Conservation (phyloP, 768 basidiomycete genomes). For the Termitomyces sp. region DNA sequence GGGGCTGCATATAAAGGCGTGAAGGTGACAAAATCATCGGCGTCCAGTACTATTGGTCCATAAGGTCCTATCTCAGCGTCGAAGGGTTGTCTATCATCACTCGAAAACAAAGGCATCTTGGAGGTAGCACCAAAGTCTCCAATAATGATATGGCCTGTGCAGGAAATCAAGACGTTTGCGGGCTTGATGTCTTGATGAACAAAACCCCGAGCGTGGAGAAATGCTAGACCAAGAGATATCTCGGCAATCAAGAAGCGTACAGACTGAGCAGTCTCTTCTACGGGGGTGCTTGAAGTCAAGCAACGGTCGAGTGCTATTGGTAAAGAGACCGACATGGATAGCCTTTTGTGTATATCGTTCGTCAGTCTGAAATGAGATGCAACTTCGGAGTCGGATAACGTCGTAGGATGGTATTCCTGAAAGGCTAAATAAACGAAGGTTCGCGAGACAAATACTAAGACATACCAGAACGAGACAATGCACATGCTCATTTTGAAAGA, state of each 20-base stretch:
- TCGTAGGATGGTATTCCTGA: slow-evolving; percentile 27
- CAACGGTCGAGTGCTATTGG: slow-evolving; percentile 5
- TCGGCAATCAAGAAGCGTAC: slow-evolving; percentile 27
- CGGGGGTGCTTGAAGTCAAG: slow-evolving; percentile 1
- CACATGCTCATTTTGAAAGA: slow-evolving; percentile 17
- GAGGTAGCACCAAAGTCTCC: slow-evolving; percentile 59
- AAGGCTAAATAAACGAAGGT: neutral
- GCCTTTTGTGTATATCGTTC: neutral
- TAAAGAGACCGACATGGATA: slow-evolving; percentile 12
- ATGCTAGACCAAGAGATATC: slow-evolving; percentile 27
- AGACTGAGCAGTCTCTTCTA: slow-evolving; percentile 11
- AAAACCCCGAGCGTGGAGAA: slow-evolving; percentile 54
- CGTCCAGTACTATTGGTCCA: slow-evolving; percentile 17
- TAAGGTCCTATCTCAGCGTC: neutral
- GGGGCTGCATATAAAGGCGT: slow-evolving; percentile 32
- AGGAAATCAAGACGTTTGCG: slow-evolving; percentile 52
- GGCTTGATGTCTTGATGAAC: slow-evolving; percentile 71
- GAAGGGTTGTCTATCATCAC: neutral
- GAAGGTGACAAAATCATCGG: slow-evolving; percentile 23
- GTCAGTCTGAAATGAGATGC: slow-evolving; percentile 21
- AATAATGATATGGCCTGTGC: slow-evolving; percentile 46
- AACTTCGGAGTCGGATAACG: slow-evolving; percentile 23
- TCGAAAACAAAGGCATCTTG: slow-evolving; percentile 14
- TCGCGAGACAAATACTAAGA: neutral
- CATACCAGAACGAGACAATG: slow-evolving; percentile 23